Evolutionary conservation across 306 rosid genomes (phyloP), one percentile per base, ranked within the genome.

Genomic region (Prunus mume): DNA sequence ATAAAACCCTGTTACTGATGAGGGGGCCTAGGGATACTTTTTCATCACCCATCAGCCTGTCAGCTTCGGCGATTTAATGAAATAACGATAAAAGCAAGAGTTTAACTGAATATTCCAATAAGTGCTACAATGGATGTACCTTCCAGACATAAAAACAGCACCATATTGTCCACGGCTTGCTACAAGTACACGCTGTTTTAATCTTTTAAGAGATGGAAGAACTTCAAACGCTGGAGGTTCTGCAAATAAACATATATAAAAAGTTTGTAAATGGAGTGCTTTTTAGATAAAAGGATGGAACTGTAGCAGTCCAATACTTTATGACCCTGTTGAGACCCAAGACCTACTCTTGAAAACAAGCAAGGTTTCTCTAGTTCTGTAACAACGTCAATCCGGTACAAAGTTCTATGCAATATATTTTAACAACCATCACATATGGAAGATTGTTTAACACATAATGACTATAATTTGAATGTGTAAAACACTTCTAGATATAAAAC

Each of bases 101-200:
- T 70, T 71, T 52, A 71, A 54, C 2, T 70, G 43, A 52, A 32
- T 56, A 71, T 32, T 47, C 25, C 38, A 38, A 74, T 49, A 65
- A 69, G 71, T 38, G 71, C 72, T 71, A 50, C 9, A 32, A 72
- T 12, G 43, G 54, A 66, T 58, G 69, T 82, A 95, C 98, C 98
- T 95, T 82, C 98, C 98, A 56, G 98, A 95, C 98, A 95, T 95
- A 76, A 95, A 89, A 73, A 95, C 93, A 68, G 97, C 93, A 83
- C 83, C 89, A 63, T 92, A 92, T 78, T 88, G 89, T 77, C 97
- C 97, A 65, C 97, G 91, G 75, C 96, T 84, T 52, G 98, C 96
- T 18, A 96, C 93, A 38, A 74, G 76, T 72, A 95, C 80, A 41
- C 97, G 90, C 77, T 95, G 98, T 77, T 95, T 92, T 80, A 95